Evolutionary conservation across 345 rosid genomes (phyloP).

Genomic region (Hibiscus mutabilis): DNA sequence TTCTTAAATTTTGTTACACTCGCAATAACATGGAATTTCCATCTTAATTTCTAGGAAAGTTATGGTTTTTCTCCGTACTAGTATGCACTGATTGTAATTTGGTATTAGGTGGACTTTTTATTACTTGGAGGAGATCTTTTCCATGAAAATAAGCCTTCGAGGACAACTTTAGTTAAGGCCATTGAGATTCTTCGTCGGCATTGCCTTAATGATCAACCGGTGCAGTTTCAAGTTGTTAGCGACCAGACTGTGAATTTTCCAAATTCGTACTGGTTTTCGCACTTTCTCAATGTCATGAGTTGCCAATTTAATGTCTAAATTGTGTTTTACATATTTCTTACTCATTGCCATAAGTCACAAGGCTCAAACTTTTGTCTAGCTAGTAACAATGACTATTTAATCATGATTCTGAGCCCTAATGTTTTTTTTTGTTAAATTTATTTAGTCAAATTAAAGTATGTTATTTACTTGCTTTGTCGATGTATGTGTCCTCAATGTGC

Average conservation of each 20-base stretch:
- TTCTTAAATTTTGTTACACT: not conserved
- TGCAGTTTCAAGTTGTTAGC: conserved; percentile 97
- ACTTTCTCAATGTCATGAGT: not conserved
- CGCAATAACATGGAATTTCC: not conserved
- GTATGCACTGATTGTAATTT: conserved; percentile 10
- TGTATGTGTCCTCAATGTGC: not conserved
- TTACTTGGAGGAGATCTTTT: conserved; percentile 98
- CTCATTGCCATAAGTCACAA: not conserved
- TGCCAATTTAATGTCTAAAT: conserved; percentile 1
- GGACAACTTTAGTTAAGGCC: conserved; percentile 85
- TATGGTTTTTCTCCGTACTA: not conserved
- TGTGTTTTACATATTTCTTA: not conserved
- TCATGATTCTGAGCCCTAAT: not conserved
- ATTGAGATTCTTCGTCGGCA: conserved; percentile 96
- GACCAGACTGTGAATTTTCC: conserved; percentile 92
- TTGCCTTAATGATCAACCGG: conserved; percentile 81
- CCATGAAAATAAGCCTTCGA: conserved; percentile 97
- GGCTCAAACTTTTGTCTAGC: not conserved
- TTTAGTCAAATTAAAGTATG: not conserved
- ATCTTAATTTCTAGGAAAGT: not conserved
- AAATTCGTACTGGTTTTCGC: conserved; percentile 44
- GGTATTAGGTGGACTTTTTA: conserved; percentile 74
- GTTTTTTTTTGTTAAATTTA: not conserved
- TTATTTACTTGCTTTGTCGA: not conserved
- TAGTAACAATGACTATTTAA: not conserved